phyloP scores from a whole-genome alignment of 495 filamentous ascomycete genomes.

The Pseudomonodictys pantanalensis region DNA sequence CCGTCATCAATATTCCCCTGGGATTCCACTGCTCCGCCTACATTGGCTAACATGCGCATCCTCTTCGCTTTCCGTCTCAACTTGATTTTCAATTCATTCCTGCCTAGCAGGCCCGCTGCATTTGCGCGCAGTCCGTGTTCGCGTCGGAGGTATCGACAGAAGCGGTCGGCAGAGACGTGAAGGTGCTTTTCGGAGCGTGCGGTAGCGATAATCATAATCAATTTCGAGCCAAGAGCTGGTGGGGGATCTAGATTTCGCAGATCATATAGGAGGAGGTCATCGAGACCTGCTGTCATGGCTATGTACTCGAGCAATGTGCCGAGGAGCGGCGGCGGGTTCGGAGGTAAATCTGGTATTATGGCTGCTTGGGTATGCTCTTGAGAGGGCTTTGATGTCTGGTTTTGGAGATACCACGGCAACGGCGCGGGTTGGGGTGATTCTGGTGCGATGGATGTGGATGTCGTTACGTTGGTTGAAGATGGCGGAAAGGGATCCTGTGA shows the following conservation, averaged over 20 bases:
- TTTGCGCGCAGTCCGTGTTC: conserved; percentile 66
- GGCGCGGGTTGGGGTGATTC: background rate
- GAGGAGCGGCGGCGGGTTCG: conserved; percentile 68
- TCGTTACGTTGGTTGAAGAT: background rate
- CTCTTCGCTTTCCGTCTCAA: conserved; percentile 74
- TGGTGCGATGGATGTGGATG: background rate
- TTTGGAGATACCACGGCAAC: conserved; percentile 85
- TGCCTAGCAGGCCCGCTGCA: conserved; percentile 84
- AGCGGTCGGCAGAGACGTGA: conserved; percentile 83
- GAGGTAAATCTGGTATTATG: conserved; percentile 69
- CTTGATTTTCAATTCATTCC: conserved; percentile 87
- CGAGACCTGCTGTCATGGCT: conserved; percentile 77
- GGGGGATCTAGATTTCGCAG: conserved; percentile 80
- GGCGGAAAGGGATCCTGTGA: background rate
- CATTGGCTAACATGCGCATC: conserved; percentile 66
- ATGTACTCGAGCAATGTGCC: conserved; percentile 70
- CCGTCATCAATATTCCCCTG: conserved; percentile 64
- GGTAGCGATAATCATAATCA: conserved; percentile 92
- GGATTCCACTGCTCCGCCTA: conserved; percentile 46
- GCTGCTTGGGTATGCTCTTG: conserved; percentile 52
- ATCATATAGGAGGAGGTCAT: conserved; percentile 73
- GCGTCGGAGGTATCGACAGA: conserved; percentile 80
- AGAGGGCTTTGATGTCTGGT: conserved; percentile 43
- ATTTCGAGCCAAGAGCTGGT: conserved; percentile 77
- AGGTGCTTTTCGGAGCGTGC: conserved; percentile 90